A percentile compares a stretch with the other conserved stretches of the same genome.
phyloP scores from a whole-genome alignment of 768 basidiomycete species.

The Phallus indusiatus region DNA sequence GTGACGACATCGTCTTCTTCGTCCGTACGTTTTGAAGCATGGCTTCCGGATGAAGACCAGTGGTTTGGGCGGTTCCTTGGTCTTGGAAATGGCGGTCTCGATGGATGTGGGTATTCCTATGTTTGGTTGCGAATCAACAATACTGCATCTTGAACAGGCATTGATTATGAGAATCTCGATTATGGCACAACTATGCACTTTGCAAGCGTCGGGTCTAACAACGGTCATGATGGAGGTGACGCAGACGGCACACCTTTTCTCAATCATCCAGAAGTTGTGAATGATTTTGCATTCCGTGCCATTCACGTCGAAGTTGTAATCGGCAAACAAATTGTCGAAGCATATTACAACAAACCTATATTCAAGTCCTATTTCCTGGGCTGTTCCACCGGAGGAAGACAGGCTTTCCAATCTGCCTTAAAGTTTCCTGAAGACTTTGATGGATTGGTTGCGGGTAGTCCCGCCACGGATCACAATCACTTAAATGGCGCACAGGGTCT shows the following conservation, averaged over 20 bases:
- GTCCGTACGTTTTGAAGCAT: conserved; percentile 13
- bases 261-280: conserved; percentile 18
- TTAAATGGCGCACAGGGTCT: conserved; percentile 14
- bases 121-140: not conserved
- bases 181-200: conserved; percentile 17
- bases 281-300: conserved; percentile 21
- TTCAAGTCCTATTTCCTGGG: conserved; percentile 23
- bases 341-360: conserved; percentile 16
- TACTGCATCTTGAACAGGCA: conserved; percentile 8
- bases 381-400: conserved; percentile 24
- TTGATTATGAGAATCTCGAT: conserved; percentile 13
- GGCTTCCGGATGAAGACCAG: conserved; percentile 18
- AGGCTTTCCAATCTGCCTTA: conserved; percentile 19
- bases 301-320: conserved; percentile 19
- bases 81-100: conserved; percentile 20
- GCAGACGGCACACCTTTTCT: conserved; percentile 13
- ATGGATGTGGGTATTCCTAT: not conserved
- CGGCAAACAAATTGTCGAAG: conserved; percentile 19
- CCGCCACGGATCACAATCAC: conserved; percentile 19
- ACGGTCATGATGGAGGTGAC: conserved; percentile 17
- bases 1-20: conserved; percentile 17
- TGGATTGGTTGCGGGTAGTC: conserved; percentile 24
- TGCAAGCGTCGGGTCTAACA: conserved; percentile 18
- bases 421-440: conserved; percentile 25
- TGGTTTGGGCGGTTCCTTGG: conserved; percentile 22